Evolutionary conservation across 2,329 filamentous ascomycete genomes (phyloP).

Genomic region (Huntiella omanensis): DNA sequence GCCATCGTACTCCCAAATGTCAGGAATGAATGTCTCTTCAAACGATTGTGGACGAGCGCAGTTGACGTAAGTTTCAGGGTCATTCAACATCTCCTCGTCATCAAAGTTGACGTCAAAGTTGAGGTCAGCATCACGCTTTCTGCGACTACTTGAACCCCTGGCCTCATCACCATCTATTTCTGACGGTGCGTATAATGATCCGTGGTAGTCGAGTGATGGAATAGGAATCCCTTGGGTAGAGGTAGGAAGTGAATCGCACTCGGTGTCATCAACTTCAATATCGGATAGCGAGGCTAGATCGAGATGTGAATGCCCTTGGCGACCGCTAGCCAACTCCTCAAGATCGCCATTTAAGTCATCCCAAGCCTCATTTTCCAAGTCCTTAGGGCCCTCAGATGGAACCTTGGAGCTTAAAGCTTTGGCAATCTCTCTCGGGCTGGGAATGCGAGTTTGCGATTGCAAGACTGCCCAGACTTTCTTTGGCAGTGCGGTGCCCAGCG

Average conservation of each 20-base stretch:
- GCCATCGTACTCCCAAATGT: slow-evolving; percentile 5
- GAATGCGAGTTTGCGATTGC: slow-evolving; percentile 9
- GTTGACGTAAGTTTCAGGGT: slow-evolving; percentile 2
- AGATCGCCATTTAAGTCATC: slow-evolving; percentile 4
- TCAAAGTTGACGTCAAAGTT: slow-evolving; percentile 8
- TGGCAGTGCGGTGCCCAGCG: slow-evolving; percentile 1
- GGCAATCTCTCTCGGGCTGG: background rate
- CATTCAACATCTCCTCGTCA: slow-evolving; percentile 2
- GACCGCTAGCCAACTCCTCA: background rate
- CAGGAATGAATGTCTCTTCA: slow-evolving; percentile 4
- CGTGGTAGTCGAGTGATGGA: slow-evolving; percentile 1
- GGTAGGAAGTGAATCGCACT: background rate
- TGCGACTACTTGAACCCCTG: slow-evolving; percentile 2
- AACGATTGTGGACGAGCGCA: slow-evolving; percentile 1
- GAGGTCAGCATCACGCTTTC: slow-evolving; percentile 1
- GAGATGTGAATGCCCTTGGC: background rate
- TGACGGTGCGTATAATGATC: background rate
- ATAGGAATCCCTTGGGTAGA: background rate
- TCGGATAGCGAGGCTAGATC: slow-evolving; percentile 2
- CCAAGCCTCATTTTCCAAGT: slow-evolving; percentile 3
- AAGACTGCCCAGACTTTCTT: slow-evolving; percentile 8
- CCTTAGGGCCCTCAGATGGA: background rate
- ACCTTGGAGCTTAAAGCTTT: background rate
- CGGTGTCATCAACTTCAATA: slow-evolving; percentile 8
- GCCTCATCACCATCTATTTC: slow-evolving; percentile 4